A percentile compares a stretch with the other conserved stretches of the same genome.
Conservation (phyloP, 352 stramenopile genomes). For the Pythium folliculosum region DNA sequence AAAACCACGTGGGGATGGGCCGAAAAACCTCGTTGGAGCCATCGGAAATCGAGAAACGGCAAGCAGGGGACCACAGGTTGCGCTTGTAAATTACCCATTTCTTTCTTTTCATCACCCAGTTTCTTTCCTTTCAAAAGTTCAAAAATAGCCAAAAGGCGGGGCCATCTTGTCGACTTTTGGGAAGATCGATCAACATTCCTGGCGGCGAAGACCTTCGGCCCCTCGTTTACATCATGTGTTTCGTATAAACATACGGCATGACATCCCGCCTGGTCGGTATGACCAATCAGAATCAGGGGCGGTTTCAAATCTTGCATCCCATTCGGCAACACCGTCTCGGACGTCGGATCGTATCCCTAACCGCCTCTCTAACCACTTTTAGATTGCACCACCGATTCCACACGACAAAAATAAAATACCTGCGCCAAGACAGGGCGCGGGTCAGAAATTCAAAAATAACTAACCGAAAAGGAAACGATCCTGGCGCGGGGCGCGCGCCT, state of each 20-base stretch:
- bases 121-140: conserved; percentile 44
- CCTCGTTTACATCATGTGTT: conserved; percentile 7
- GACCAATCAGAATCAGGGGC: conserved; percentile 24
- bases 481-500: conserved; percentile 4
- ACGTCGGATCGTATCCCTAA: conserved; percentile 26
- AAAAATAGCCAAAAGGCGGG: conserved; percentile 34
- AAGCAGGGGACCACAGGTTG: conserved; percentile 27
- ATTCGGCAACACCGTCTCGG: conserved; percentile 27
- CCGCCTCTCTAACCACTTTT: conserved; percentile 24
- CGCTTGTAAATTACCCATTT: conserved; percentile 29
- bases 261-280: conserved; percentile 12
- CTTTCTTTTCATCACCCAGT: conserved; percentile 21
- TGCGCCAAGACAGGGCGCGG: neutral
- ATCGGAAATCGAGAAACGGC: conserved; percentile 24
- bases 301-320: conserved; percentile 33
- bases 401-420: conserved; percentile 29
- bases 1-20: conserved; percentile 16
- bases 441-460: conserved; percentile 36
- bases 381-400: conserved; percentile 18
- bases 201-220: conserved; percentile 2
- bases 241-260: conserved; percentile 16
- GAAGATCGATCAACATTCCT: conserved; percentile 25
- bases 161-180: conserved; percentile 17
- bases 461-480: conserved; percentile 27
- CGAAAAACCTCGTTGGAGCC: conserved; percentile 27